A percentile compares a stretch with the other conserved stretches of the same genome.
These are phyloP conservation scores for Agrocybe pediades DNA, from an alignment of 768 basidiomycete species.

Conservation along the genomic window DNA sequence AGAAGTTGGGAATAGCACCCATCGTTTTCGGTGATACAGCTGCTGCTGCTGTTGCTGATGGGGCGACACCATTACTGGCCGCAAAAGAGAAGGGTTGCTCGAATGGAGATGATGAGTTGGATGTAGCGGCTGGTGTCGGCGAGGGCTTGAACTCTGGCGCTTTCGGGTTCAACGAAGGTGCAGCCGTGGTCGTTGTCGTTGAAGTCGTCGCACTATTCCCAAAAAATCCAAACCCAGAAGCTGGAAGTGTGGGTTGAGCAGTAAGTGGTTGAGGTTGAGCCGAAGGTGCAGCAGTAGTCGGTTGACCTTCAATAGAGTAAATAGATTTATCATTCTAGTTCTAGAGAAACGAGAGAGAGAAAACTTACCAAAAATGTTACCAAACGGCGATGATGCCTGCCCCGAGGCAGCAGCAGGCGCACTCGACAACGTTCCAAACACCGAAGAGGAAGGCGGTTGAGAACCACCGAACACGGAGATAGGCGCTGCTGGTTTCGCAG, in stretches of 20 bases:
- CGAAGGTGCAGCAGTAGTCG: neutral
- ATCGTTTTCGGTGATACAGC: conserved; percentile 2
- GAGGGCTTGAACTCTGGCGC: conserved; percentile 26
- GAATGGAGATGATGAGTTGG: conserved; percentile 3
- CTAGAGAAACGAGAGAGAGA: neutral
- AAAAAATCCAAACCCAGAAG: conserved; percentile 11
- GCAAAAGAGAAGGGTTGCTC: conserved; percentile 3
- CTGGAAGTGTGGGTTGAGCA: neutral
- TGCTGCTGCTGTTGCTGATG: neutral
- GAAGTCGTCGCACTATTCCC: neutral
- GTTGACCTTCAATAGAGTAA: neutral
- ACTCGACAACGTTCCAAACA: neutral
- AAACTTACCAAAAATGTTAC: conserved; percentile 2
- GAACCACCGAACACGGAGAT: too few species aligned
- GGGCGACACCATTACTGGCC: conserved; percentile 1
- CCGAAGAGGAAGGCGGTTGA: neutral
- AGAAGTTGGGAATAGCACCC: neutral
- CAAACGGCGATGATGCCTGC: neutral
- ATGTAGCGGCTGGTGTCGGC: conserved; percentile 4
- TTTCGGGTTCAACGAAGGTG: conserved; percentile 19
- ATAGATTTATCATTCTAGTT: neutral
- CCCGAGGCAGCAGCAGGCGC: neutral
- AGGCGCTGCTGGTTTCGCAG: too few species aligned
- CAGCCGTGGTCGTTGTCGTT: conserved; percentile 11
- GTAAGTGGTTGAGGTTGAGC: conserved; percentile 1